Base-by-base conservation (phyloP, 306 rosid genomes). In the Ormosia semicastrata region DNA sequence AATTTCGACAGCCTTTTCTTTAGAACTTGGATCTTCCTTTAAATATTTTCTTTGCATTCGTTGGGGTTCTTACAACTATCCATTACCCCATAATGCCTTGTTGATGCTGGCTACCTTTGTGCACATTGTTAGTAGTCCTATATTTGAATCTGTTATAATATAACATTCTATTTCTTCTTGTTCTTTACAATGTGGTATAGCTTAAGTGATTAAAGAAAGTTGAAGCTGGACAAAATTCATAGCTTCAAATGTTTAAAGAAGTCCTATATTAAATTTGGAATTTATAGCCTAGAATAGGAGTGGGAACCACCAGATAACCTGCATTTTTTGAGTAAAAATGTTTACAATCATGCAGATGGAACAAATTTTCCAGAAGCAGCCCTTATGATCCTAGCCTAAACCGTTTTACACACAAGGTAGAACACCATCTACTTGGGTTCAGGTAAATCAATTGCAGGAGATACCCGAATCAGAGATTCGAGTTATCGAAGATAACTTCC, bases 401-500 rank as follows among this genome's bases (percentile, higher is more conserved):
- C n/a, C n/a, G n/a, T n/a, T n/a, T n/a, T n/a, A n/a, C n/a, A n/a
- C n/a, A n/a, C n/a, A n/a, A n/a, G n/a, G n/a, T n/a, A n/a, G n/a
- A n/a, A n/a, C n/a, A n/a, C n/a, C n/a, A n/a, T n/a, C n/a, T n/a
- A n/a, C n/a, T n/a, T n/a, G n/a, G n/a, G n/a, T n/a, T n/a, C n/a
- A n/a, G n/a, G n/a, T n/a, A n/a, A n/a, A n/a, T 75, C 41, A 13
- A 89, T 40, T 39, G 83, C 75, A 67, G 93, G 83, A 49, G 84
- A 82, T 15, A 62, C 76, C 7, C n/a, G 63, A 24, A 91, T 64
- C 67, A 86, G 85, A 8, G 85, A 82, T n/a, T 41, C 74, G 59
- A 94, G 90, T 78, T 90, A 85, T 69, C 54, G 85, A 57, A 47
- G 68, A 84, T 84, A 85, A 53, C 52, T 81, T 57, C 78, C 85